Evolutionary conservation across 495 filamentous ascomycete species (phyloP).

Genomic region (Aspergillus haitiensis): DNA sequence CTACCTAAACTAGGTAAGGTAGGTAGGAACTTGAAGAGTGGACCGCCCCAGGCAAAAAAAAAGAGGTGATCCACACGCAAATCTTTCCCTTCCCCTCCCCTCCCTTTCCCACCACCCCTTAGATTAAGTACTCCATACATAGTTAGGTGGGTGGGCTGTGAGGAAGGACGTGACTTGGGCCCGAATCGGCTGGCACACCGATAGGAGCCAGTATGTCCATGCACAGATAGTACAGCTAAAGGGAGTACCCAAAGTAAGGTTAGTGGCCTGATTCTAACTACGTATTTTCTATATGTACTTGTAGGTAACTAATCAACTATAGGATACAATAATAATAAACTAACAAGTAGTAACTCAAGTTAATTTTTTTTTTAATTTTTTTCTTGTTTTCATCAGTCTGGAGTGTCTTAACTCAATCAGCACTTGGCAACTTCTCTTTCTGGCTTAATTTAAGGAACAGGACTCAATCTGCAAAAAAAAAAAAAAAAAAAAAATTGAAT

Average conservation of each 20-base stretch:
- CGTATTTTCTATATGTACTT: too few relatives aligned
- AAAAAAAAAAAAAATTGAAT: not conserved
- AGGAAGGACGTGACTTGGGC: constrained; percentile 2
- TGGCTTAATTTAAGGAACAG: not conserved
- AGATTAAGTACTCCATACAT: not conserved
- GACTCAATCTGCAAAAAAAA: not conserved
- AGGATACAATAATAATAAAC: too few relatives aligned
- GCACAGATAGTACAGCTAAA: not conserved
- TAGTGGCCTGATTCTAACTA: too few relatives aligned
- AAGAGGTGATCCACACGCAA: too few relatives aligned
- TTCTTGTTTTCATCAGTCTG: not conserved
- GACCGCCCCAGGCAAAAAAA: too few relatives aligned
- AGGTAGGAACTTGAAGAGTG: too few relatives aligned
- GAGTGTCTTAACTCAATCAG: not conserved
- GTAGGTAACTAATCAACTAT: too few relatives aligned
- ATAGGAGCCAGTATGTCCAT: not conserved
- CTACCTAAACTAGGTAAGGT: too few relatives aligned
- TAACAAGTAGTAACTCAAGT: not conserved
- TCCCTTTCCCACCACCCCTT: too few relatives aligned
- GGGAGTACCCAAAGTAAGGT: too few relatives aligned
- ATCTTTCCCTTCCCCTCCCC: too few relatives aligned
- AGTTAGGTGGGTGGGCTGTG: not conserved
- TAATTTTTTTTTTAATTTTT: too few relatives aligned
- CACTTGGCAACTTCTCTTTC: not conserved
- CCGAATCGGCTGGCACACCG: constrained; percentile 20